Base-by-base conservation (phyloP, 2,329 filamentous ascomycete species). In the Gliomastix tumulicola region DNA sequence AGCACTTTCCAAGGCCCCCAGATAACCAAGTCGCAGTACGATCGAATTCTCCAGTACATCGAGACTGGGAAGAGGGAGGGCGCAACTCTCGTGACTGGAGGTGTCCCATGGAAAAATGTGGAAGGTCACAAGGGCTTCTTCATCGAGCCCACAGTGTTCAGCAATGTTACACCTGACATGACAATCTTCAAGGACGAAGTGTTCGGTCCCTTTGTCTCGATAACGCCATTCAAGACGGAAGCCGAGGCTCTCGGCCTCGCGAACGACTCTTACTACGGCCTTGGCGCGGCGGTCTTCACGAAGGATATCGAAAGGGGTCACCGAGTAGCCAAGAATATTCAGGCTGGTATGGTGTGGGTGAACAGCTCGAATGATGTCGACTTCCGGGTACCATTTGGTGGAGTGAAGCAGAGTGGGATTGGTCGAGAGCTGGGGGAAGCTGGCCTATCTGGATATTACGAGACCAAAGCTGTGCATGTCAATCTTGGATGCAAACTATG, bases 21-120 rank as follows among this genome's bases (percentile, higher is more conserved):
- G 50, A 73, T 82, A 36, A 76, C 74, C 9, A 77, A 77, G 55
- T 54, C 64, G 18, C 80, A 84, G 49, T 78, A 75, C 47, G 77
- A 82, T 33, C 64, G 74, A 12, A 69, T 86, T 4, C 63, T 84
- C 12, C 68, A 67, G 3, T 85, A 80, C 56, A 53, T 73, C 15
- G 59, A 68, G 34, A 44, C 59, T 4, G 65, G 61, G 5, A 51
- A 54, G 35, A 43, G 45, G 8, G 55, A 64, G 34, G 0, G 12
- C 7, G 37, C 28, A 4, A 25, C 27, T 13, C 10, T 30, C 38
- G 32, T 41, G 36, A 5, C 38, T 35, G 44, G 44, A 6, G 44
- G 44, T 13, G 30, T 38, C 4, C 23, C 35, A 5, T 13, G 33
- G 3, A 15, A 28, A 7, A 17, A 25, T 20, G n/a, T 27, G 6